phyloP scores from a whole-genome alignment of 768 basidiomycete species.

The Naganishia kalamii region DNA sequence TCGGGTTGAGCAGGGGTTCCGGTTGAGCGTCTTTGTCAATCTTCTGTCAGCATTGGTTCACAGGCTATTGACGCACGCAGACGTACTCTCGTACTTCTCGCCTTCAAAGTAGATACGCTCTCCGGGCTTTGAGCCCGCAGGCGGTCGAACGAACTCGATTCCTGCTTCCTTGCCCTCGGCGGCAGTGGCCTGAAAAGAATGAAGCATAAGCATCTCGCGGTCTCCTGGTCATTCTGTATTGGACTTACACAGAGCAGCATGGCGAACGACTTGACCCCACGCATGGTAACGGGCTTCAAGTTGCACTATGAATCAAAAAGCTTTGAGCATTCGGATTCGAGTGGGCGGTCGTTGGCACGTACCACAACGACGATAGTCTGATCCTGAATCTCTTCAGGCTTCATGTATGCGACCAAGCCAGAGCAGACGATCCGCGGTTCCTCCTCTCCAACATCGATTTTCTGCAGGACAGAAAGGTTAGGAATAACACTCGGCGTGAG shows the following conservation, averaged over 20 bases:
- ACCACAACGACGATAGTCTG: slow-evolving; percentile 78
- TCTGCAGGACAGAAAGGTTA: slow-evolving; percentile 49
- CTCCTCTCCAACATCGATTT: slow-evolving; percentile 94
- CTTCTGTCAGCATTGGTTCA: too few relatives aligned
- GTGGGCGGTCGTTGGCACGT: slow-evolving; percentile 22
- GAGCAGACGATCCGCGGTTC: slow-evolving; percentile 93
- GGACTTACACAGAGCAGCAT: slow-evolving; percentile 84
- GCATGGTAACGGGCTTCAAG: slow-evolving; percentile 91
- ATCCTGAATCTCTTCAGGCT: slow-evolving; percentile 85
- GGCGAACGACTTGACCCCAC: slow-evolving; percentile 94
- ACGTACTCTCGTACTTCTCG: slow-evolving; percentile 69
- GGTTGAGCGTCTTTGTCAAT: slow-evolving; percentile 50
- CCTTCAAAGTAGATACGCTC: slow-evolving; percentile 96
- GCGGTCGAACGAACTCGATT: slow-evolving; percentile 85
- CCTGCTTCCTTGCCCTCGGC: slow-evolving; percentile 66
- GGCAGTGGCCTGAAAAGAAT: slow-evolving; percentile 64
- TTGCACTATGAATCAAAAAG: slow-evolving; percentile 46
- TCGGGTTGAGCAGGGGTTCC: slow-evolving; percentile 83
- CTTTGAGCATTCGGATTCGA: background rate
- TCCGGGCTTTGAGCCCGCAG: slow-evolving; percentile 75
- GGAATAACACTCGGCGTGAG: background rate
- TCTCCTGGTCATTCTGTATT: background rate
- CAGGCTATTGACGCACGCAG: background rate
- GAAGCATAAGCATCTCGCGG: background rate
- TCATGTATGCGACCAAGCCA: slow-evolving; percentile 91